These are phyloP conservation scores for Mortierella sp. DNA, from an alignment of 371 early-diverging fungal species.

Conservation along the genomic window DNA sequence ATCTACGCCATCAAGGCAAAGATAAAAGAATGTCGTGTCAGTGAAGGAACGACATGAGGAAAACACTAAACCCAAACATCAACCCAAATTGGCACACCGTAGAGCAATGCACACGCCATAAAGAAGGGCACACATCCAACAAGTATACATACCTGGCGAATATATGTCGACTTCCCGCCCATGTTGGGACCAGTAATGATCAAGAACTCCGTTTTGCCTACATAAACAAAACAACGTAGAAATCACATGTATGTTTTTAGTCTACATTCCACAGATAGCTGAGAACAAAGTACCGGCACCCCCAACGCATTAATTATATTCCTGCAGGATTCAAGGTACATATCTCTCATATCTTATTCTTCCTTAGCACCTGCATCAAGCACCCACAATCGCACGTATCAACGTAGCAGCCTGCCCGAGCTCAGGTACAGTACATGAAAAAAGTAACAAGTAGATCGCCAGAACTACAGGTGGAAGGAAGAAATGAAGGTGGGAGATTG, in stretches of 20 bases:
- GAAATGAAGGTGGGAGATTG: neutral
- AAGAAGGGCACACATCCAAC: neutral
- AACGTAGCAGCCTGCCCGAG: slow-evolving; percentile 3
- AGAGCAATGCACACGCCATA: neutral
- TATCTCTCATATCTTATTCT: neutral
- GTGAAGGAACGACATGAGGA: slow-evolving; percentile 24
- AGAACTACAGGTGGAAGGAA: neutral
- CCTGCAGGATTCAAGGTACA: slow-evolving; percentile 9
- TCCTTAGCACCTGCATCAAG: neutral
- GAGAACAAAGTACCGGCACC: neutral
- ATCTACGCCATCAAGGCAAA: slow-evolving; percentile 60
- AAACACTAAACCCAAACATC: neutral
- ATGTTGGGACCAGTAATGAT: slow-evolving; percentile 98
- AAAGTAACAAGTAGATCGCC: neutral
- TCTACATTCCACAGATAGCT: neutral
- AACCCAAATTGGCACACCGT: slow-evolving; percentile 29
- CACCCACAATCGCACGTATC: neutral
- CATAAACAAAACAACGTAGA: slow-evolving; percentile 16
- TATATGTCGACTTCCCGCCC: slow-evolving; percentile 97
- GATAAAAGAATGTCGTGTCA: slow-evolving; percentile 16
- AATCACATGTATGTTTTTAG: neutral
- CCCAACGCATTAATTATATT: slow-evolving; percentile 9
- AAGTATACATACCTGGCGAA: slow-evolving; percentile 83
- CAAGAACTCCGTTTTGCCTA: slow-evolving; percentile 74
- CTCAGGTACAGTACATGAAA: neutral